Conservation (phyloP, 2,329 filamentous ascomycete species). For the Dactylellina sp. region DNA sequence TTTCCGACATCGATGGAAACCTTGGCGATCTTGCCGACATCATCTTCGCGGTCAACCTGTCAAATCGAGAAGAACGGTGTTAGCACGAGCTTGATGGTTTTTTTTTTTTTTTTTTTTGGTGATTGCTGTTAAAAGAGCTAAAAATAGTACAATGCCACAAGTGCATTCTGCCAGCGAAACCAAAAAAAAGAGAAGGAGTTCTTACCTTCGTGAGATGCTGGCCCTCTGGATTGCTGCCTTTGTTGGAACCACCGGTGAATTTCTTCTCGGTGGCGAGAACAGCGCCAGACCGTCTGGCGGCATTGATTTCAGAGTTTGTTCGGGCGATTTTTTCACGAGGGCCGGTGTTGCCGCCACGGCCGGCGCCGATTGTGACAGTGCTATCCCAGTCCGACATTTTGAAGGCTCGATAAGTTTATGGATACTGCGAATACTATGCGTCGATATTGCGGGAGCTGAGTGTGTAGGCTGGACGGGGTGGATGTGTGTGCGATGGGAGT, state of each 20-base stretch:
- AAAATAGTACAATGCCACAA: slow-evolving; percentile 4
- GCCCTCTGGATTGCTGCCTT: slow-evolving; percentile 74
- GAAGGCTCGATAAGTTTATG: slow-evolving; percentile 1
- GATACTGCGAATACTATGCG: not conserved
- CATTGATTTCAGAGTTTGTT: slow-evolving; percentile 84
- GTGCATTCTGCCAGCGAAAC: not conserved
- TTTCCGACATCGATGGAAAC: slow-evolving; percentile 83
- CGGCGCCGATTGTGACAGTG: slow-evolving; percentile 90
- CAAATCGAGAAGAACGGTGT: slow-evolving; percentile 1
- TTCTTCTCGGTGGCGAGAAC: slow-evolving; percentile 94
- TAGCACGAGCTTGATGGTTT: not conserved
- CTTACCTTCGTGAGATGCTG: slow-evolving; percentile 79
- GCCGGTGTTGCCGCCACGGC: slow-evolving; percentile 74
- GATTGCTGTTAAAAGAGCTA: slow-evolving; percentile 6
- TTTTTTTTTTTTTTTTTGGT: too few relatives aligned
- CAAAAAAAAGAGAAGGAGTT: not conserved
- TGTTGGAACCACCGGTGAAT: slow-evolving; percentile 57
- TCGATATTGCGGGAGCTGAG: not conserved
- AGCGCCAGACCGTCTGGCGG: slow-evolving; percentile 82
- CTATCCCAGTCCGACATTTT: slow-evolving; percentile 81
- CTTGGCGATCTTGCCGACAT: slow-evolving; percentile 97
- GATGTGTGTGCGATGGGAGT: not conserved
- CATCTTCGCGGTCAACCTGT: slow-evolving; percentile 96
- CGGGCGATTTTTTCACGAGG: slow-evolving; percentile 88
- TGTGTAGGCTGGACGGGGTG: not conserved